phyloP scores from a whole-genome alignment of 2,329 filamentous ascomycete genomes.

The Botrytis tulipae region DNA sequence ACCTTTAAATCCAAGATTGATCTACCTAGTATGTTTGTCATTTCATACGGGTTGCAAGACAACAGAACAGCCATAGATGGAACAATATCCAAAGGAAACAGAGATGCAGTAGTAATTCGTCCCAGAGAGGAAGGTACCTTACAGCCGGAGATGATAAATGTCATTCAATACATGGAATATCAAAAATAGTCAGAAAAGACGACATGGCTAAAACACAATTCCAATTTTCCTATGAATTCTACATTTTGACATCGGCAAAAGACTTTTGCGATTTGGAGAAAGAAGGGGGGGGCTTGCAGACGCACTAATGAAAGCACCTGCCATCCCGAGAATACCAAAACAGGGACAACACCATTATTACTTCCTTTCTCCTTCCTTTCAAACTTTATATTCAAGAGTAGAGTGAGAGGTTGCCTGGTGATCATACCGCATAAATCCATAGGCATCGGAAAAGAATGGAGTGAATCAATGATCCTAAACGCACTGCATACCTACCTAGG shows the following conservation, averaged over 20 bases:
- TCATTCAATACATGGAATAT: too few species aligned
- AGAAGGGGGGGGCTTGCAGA: not conserved
- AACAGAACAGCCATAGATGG: too few species aligned
- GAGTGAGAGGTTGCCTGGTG: too few species aligned
- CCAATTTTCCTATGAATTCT: too few species aligned
- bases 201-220: too few species aligned
- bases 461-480: not conserved
- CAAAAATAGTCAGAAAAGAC: not conserved
- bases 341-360: not conserved
- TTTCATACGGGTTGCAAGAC: accelerated
- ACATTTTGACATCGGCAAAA: not conserved
- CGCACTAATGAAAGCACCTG: not conserved
- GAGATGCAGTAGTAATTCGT: too few species aligned
- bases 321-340: not conserved
- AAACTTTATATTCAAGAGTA: not conserved
- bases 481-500: not conserved
- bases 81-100: not conserved
- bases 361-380: not conserved
- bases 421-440: not conserved
- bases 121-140: too few species aligned
- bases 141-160: not conserved
- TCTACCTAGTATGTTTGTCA: too few species aligned
- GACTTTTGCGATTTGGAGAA: not conserved
- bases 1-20: not conserved
- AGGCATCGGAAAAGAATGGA: accelerated